A percentile compares a stretch with the other conserved stretches of the same genome.
Evolutionary conservation across 129 eudicot genomes (phyloP).

Genomic region (Tagetes erecta): DNA sequence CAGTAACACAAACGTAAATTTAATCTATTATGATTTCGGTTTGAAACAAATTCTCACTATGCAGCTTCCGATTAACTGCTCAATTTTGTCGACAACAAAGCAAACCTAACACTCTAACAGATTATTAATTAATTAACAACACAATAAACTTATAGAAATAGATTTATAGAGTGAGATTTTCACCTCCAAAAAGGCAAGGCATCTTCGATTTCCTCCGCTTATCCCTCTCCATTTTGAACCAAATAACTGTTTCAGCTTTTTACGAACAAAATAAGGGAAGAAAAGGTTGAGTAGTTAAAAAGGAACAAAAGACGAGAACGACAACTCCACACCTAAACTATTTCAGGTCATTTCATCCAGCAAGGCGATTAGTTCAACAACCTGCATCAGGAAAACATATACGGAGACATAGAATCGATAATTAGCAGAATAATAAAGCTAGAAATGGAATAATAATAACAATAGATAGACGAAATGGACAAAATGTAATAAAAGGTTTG

Average conservation of each 20-base stretch:
- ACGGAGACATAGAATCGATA: slow-evolving; percentile 8
- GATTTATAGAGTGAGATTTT: slow-evolving; percentile 7
- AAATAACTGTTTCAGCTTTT: background rate
- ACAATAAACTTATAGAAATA: background rate
- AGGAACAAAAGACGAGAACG: no score
- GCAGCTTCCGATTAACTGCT: slow-evolving; percentile 25
- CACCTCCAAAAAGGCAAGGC: slow-evolving; percentile 40
- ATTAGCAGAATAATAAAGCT: slow-evolving; percentile 13
- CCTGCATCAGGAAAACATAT: slow-evolving; percentile 15
- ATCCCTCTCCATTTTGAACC: slow-evolving; percentile 37
- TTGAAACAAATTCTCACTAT: slow-evolving; percentile 13
- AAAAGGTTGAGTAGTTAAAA: slow-evolving; percentile 20
- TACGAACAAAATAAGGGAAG: background rate
- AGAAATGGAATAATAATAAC: background rate
- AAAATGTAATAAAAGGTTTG: background rate
- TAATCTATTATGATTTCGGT: slow-evolving; percentile 1
- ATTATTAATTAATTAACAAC: background rate
- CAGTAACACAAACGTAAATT: slow-evolving; percentile 1
- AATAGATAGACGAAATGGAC: slow-evolving; percentile 1
- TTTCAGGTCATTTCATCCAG: slow-evolving; percentile 12
- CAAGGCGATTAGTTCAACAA: background rate
- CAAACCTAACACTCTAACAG: slow-evolving; percentile 8
- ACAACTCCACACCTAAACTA: background rate
- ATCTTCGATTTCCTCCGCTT: slow-evolving; percentile 37
- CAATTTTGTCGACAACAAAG: slow-evolving; percentile 25